phyloP scores from a whole-genome alignment of 306 rosid species.

The Quercus wislizeni region DNA sequence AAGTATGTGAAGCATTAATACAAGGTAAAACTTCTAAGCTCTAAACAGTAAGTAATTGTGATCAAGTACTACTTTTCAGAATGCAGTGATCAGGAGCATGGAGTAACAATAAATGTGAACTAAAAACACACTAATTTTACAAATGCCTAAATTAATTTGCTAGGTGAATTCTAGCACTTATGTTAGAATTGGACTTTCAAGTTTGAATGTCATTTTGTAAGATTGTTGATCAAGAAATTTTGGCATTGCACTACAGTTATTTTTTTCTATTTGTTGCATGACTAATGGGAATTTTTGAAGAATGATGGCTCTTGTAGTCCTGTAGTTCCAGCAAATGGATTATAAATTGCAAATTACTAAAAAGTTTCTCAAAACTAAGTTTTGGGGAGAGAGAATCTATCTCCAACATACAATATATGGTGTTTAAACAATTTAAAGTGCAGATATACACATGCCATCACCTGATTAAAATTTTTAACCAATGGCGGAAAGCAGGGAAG shows the following conservation, averaged over 20 bases:
- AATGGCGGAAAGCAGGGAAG: constrained; percentile 48
- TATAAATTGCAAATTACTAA: too few species aligned
- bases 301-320: too few species aligned
- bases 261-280: too few species aligned
- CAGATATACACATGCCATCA: not conserved
- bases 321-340: too few species aligned
- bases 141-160: not conserved
- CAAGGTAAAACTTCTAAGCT: constrained; percentile 60
- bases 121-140: not conserved
- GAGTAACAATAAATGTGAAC: not conserved
- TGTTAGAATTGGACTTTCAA: not conserved
- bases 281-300: too few species aligned
- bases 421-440: too few species aligned
- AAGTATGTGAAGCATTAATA: constrained; percentile 68
- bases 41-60: not conserved
- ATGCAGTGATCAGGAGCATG: not conserved
- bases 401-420: too few species aligned
- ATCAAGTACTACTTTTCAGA: not conserved
- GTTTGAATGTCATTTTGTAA: too few species aligned
- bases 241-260: too few species aligned
- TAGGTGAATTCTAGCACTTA: not conserved
- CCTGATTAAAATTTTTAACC: not conserved
- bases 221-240: too few species aligned
- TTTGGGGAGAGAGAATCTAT: too few species aligned
- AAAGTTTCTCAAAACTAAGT: too few species aligned